These are phyloP conservation scores for Podospora sp. DNA, from an alignment of 495 filamentous ascomycete species.

Conservation along the genomic window DNA sequence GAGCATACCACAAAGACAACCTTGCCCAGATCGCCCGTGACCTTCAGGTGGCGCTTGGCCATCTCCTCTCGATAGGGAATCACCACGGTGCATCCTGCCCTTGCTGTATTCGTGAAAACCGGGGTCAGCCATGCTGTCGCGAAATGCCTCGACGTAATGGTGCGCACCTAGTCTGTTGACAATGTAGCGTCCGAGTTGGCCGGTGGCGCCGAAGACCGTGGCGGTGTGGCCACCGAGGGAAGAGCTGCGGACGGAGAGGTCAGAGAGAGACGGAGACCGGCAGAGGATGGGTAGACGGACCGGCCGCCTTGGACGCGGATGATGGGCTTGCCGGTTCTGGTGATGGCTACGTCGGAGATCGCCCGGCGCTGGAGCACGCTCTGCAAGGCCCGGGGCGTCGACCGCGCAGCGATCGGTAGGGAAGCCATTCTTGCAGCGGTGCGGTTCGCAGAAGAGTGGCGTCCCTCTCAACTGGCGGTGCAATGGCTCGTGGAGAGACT, in stretches of 20 bases:
- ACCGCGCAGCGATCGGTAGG: slow-evolving; percentile 52
- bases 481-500: slow-evolving; percentile 29
- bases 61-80: slow-evolving; percentile 96
- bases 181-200: slow-evolving; percentile 95
- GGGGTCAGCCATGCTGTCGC: slow-evolving; percentile 38
- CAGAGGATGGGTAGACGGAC: slow-evolving; percentile 50
- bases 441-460: slow-evolving; percentile 38
- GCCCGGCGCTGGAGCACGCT: slow-evolving; percentile 46
- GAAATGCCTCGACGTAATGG: slow-evolving; percentile 25
- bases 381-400: slow-evolving; percentile 36
- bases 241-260: slow-evolving; percentile 27
- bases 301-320: slow-evolving; percentile 80
- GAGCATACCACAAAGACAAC: slow-evolving; percentile 75
- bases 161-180: slow-evolving; percentile 87
- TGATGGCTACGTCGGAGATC: slow-evolving; percentile 80
- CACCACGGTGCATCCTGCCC: slow-evolving; percentile 89
- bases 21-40: slow-evolving; percentile 88
- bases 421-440: slow-evolving; percentile 48
- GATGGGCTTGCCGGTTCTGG: slow-evolving; percentile 84
- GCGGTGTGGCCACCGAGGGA: slow-evolving; percentile 78
- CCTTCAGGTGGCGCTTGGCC: slow-evolving; percentile 94
- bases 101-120: slow-evolving; percentile 57
- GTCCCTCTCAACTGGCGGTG: slow-evolving; percentile 40
- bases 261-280: slow-evolving; percentile 48
- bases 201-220: slow-evolving; percentile 97